Evolutionary conservation across 352 stramenopile genomes (phyloP).

Genomic region (Lagenidium sp.): DNA sequence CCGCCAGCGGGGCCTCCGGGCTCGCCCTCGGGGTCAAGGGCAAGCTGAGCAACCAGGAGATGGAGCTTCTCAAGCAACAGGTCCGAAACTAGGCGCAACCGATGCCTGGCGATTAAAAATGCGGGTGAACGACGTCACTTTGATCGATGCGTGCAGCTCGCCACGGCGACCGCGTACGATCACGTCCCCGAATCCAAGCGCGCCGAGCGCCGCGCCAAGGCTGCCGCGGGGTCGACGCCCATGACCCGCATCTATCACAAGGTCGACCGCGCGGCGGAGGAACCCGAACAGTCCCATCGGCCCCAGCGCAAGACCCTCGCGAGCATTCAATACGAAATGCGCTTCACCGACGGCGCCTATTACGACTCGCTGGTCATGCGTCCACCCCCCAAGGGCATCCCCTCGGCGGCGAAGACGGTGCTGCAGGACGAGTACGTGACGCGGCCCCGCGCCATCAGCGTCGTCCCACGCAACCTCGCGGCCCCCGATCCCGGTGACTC

Average conservation of each 20-base stretch:
- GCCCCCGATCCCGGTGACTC: conserved; percentile 1
- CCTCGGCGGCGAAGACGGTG: conserved; percentile 28
- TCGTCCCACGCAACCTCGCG: conserved; percentile 27
- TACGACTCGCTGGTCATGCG: conserved; percentile 26
- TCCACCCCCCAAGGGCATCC: conserved; percentile 33
- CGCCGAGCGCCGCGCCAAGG: conserved; percentile 7
- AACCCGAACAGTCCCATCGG: conserved; percentile 5
- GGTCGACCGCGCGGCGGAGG: conserved; percentile 10
- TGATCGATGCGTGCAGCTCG: conserved; percentile 22
- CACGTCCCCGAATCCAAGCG: conserved; percentile 23
- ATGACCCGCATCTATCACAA: conserved; percentile 53
- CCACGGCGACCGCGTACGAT: conserved; percentile 43
- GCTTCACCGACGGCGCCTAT: conserved; percentile 21
- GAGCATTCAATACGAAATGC: conserved; percentile 53
- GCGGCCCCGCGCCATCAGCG: conserved; percentile 44
- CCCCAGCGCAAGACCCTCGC: conserved; percentile 43
- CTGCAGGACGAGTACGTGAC: conserved; percentile 70
- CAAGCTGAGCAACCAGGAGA: conserved; percentile 54
- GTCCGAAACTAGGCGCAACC: conserved; percentile 5
- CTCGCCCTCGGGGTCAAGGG: conserved; percentile 29
- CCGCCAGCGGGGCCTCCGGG: background rate
- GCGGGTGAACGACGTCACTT: background rate
- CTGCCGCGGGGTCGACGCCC: conserved; percentile 18
- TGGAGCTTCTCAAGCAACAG: conserved; percentile 49
- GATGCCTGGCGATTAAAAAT: too few relatives aligned